Percentiles rank a stretch among this genome's conserved stretches.
Evolutionary conservation across 2,329 filamentous ascomycete genomes (phyloP).

Genomic region (Beauveria medogensis): DNA sequence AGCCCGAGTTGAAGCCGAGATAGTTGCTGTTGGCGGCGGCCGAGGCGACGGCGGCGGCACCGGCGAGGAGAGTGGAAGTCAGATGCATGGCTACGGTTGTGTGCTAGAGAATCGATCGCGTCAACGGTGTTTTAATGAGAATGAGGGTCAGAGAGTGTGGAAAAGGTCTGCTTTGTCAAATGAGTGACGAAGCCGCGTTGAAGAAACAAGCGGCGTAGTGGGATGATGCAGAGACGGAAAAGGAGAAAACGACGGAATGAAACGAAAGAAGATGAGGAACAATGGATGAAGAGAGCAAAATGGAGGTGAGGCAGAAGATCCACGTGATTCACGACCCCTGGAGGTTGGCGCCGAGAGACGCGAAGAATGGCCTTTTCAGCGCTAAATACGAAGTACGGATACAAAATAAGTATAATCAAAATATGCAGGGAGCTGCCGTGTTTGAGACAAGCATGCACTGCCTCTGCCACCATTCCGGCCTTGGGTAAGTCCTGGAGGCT

Average conservation of each 20-base stretch:
- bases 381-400: not conserved
- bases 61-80: slow-evolving; percentile 28
- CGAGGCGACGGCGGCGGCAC: slow-evolving; percentile 27
- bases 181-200: slow-evolving; percentile 3
- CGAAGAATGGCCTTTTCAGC: not conserved
- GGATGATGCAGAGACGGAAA: not conserved
- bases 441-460: slow-evolving; percentile 4
- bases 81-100: slow-evolving; percentile 31
- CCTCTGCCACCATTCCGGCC: not conserved
- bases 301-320: not conserved
- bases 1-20: slow-evolving; percentile 46
- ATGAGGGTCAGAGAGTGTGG: not conserved
- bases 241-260: not conserved
- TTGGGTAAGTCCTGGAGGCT: not conserved
- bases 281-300: not conserved
- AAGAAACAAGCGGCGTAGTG: slow-evolving; percentile 1
- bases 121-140: not conserved
- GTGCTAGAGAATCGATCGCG: not conserved
- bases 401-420: not conserved
- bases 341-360: not conserved
- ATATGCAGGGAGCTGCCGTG: not conserved
- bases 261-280: not conserved
- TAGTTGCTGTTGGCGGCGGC: slow-evolving; percentile 37
- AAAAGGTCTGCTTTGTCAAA: not conserved
- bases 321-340: slow-evolving; percentile 4